A percentile compares a stretch with the other conserved stretches of the same genome.
Conservation (phyloP, 345 rosid genomes). For the Brassica nigra region DNA sequence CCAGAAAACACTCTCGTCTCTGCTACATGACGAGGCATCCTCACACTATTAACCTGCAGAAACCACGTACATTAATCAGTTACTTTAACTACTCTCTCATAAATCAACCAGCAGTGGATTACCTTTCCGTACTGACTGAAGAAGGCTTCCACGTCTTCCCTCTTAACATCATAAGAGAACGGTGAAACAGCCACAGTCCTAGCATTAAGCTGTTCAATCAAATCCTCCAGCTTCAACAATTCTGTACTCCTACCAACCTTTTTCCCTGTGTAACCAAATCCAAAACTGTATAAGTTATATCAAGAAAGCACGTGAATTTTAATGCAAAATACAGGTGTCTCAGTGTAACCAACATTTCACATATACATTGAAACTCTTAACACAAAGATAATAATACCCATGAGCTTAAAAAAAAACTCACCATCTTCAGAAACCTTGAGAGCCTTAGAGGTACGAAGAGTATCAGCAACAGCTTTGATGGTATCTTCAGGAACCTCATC, state of each 20-base stretch:
- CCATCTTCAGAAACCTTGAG: conserved; percentile 93
- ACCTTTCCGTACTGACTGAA: conserved; percentile 77
- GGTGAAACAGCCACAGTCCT: conserved; percentile 84
- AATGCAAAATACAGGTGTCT: not conserved
- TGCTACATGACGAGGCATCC: conserved; percentile 84
- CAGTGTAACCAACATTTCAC: conserved; percentile 2
- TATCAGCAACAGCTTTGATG: conserved; percentile 75
- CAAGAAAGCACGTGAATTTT: not conserved
- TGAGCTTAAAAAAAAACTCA: conserved; percentile 31
- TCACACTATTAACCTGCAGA: conserved; percentile 79
- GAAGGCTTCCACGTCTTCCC: conserved; percentile 74
- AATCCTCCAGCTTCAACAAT: conserved; percentile 65
- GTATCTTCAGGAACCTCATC: conserved; percentile 77
- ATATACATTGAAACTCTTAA: not conserved
- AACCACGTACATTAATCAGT: not conserved
- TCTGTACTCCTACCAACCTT: conserved; percentile 74
- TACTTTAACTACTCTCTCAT: not conserved
- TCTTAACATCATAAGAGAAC: conserved; percentile 57
- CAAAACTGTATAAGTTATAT: not conserved
- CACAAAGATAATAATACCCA: not conserved
- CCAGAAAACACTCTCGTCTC: conserved; percentile 74
- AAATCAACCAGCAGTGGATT: not conserved
- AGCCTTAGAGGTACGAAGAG: conserved; percentile 67
- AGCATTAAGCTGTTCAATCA: conserved; percentile 66
- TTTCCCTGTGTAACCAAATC: conserved; percentile 50